Evolutionary conservation across 805 yeast species (phyloP).

Genomic region (Saccharomycopsis fibuligera): DNA sequence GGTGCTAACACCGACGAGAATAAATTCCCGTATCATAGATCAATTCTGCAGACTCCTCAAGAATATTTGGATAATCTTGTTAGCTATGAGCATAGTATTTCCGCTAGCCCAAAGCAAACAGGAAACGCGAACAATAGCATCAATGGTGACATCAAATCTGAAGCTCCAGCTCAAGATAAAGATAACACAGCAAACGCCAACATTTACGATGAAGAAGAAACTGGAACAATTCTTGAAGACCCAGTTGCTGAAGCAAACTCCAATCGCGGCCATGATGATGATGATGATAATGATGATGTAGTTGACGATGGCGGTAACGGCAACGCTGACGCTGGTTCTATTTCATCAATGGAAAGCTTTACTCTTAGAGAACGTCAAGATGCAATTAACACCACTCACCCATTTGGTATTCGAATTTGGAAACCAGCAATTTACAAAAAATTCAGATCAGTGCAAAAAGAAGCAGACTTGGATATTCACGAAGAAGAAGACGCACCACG

Average conservation of each 20-base stretch:
- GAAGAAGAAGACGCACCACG: constrained; percentile 40
- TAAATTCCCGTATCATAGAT: not conserved
- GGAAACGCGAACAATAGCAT: too few species aligned
- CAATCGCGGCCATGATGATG: not conserved
- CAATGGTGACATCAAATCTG: not conserved
- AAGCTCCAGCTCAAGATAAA: not conserved
- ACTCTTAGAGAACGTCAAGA: constrained; percentile 89
- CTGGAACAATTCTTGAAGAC: not conserved
- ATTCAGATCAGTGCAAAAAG: constrained; percentile 79
- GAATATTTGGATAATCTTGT: not conserved
- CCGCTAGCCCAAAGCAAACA: too few species aligned
- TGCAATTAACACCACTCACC: constrained; percentile 95
- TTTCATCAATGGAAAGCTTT: constrained; percentile 66
- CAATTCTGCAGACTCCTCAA: not conserved
- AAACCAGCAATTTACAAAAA: constrained; percentile 96
- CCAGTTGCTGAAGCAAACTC: not conserved
- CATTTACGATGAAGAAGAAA: not conserved
- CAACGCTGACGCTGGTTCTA: constrained; percentile 34
- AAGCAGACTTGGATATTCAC: constrained; percentile 92
- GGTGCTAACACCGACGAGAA: not conserved
- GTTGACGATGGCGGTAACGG: constrained; percentile 8
- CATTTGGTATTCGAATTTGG: constrained; percentile 98
- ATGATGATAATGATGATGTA: not conserved
- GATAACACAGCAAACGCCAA: not conserved
- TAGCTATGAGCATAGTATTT: too few species aligned